A percentile compares a stretch with the other conserved stretches of the same genome.
phyloP scores from a whole-genome alignment of 2,329 filamentous ascomycete species.

The Zopfia rhizophila region DNA sequence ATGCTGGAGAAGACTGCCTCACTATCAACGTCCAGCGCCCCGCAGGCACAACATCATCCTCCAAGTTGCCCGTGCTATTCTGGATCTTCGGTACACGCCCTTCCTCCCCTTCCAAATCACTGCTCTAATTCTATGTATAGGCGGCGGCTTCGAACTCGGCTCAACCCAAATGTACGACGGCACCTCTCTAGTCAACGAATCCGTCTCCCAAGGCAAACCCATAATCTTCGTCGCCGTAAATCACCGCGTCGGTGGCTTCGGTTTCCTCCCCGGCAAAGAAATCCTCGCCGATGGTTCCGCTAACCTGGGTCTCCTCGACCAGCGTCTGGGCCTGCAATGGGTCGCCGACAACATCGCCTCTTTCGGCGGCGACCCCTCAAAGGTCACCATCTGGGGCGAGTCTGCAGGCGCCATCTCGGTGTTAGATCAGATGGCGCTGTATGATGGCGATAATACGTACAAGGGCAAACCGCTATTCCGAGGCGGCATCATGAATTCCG shows the following conservation, averaged over 20 bases:
- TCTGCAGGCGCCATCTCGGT: constrained; percentile 70
- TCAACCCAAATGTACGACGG: constrained; percentile 55
- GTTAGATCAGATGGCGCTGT: constrained; percentile 79
- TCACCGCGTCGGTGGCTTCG: constrained; percentile 79
- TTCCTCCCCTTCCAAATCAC: constrained; percentile 32
- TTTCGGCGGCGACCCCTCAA: constrained; percentile 82
- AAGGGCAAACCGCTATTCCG: constrained; percentile 80
- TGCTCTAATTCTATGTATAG: too few species aligned
- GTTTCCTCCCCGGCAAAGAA: constrained; percentile 76
- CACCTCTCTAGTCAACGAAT: constrained; percentile 51
- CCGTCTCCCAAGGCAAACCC: constrained; percentile 65
- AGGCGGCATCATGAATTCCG: constrained; percentile 75
- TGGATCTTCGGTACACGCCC: constrained; percentile 62
- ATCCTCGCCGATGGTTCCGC: constrained; percentile 72
- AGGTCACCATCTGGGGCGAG: constrained; percentile 84
- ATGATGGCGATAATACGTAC: constrained; percentile 77
- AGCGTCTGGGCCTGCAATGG: constrained; percentile 78
- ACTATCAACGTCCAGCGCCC: constrained; percentile 57
- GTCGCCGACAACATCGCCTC: constrained; percentile 78
- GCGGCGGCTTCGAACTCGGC: constrained; percentile 54
- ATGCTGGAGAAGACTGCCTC: constrained; percentile 56
- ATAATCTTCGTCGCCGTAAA: constrained; percentile 82
- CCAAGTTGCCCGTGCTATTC: constrained; percentile 59
- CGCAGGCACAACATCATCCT: constrained; percentile 44
- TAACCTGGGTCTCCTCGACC: constrained; percentile 78